Evolutionary conservation across 495 filamentous ascomycete species (phyloP).

Genomic region (Aspergillus avenaceus): DNA sequence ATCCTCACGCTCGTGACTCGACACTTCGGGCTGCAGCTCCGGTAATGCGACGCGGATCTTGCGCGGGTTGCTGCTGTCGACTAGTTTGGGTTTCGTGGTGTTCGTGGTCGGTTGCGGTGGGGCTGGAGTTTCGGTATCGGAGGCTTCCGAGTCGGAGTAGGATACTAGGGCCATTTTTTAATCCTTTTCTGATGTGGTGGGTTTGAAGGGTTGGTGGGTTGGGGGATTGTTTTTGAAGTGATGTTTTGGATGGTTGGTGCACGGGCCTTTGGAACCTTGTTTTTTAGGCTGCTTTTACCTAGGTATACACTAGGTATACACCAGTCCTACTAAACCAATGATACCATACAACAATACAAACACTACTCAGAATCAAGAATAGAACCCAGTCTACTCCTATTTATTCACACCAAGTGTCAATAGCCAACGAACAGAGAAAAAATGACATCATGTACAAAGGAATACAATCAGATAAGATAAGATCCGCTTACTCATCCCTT

Average conservation of each 20-base stretch:
- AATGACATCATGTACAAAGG: conserved; percentile 9
- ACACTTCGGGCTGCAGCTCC: conserved; percentile 39
- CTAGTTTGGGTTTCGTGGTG: conserved; percentile 61
- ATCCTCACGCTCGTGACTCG: conserved; percentile 39
- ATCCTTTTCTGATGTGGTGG: background rate
- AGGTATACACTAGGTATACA: too few relatives aligned
- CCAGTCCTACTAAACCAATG: too few relatives aligned
- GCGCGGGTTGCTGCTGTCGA: conserved; percentile 73
- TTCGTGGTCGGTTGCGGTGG: conserved; percentile 47
- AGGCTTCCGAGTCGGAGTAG: conserved; percentile 82
- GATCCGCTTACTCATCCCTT: conserved; percentile 1
- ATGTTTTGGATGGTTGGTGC: background rate
- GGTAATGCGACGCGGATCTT: conserved; percentile 79
- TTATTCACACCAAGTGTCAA: too few relatives aligned
- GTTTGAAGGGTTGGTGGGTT: background rate
- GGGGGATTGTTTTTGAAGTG: background rate
- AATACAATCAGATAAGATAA: conserved; percentile 20
- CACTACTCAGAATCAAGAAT: too few relatives aligned
- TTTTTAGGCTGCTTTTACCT: too few relatives aligned
- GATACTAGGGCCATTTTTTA: conserved; percentile 66
- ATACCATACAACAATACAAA: too few relatives aligned
- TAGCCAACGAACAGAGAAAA: too few relatives aligned
- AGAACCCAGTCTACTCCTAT: too few relatives aligned
- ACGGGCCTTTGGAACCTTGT: too few relatives aligned
- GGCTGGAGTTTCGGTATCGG: conserved; percentile 51